These are phyloP conservation scores for Mortierella sp. DNA, from an alignment of 371 early-diverging fungal genomes.

Conservation along the genomic window DNA sequence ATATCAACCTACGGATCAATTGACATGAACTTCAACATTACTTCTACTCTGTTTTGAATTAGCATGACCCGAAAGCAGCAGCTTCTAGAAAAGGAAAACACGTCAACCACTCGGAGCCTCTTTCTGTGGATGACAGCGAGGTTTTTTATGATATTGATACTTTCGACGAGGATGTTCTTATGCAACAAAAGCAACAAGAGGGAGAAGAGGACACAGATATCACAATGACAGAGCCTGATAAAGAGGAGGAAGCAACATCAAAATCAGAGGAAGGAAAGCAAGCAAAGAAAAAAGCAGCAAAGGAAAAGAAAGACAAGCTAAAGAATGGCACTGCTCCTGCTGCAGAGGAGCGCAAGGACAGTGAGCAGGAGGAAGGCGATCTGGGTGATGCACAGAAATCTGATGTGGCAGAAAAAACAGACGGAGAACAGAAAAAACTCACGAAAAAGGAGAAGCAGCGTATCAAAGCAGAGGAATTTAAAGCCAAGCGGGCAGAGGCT, in stretches of 20 bases:
- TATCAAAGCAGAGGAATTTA: slow-evolving; percentile 38
- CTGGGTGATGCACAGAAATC: background rate
- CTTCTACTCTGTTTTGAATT: background rate
- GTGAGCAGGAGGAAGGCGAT: slow-evolving; percentile 41
- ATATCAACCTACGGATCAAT: background rate
- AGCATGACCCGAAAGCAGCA: slow-evolving; percentile 42
- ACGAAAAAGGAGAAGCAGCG: slow-evolving; percentile 45
- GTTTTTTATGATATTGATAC: slow-evolving; percentile 58
- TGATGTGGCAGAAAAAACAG: background rate
- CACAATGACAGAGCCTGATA: slow-evolving; percentile 56
- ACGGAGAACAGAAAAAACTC: slow-evolving; percentile 43
- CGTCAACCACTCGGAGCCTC: slow-evolving; percentile 29
- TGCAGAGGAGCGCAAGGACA: slow-evolving; percentile 23
- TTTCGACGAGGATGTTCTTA: slow-evolving; percentile 42
- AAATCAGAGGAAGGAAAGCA: slow-evolving; percentile 28
- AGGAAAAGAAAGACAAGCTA: slow-evolving; percentile 41
- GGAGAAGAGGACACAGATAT: slow-evolving; percentile 7
- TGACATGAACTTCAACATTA: background rate
- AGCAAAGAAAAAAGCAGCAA: slow-evolving; percentile 28
- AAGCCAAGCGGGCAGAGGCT: slow-evolving; percentile 32
- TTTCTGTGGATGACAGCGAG: slow-evolving; percentile 28
- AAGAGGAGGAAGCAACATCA: slow-evolving; percentile 64
- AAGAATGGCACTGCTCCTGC: slow-evolving; percentile 36
- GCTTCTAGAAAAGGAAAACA: slow-evolving; percentile 57
- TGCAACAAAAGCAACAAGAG: slow-evolving; percentile 49